Base-by-base conservation (phyloP, 2,329 filamentous ascomycete species). In the Neodidymelliopsis sp. region DNA sequence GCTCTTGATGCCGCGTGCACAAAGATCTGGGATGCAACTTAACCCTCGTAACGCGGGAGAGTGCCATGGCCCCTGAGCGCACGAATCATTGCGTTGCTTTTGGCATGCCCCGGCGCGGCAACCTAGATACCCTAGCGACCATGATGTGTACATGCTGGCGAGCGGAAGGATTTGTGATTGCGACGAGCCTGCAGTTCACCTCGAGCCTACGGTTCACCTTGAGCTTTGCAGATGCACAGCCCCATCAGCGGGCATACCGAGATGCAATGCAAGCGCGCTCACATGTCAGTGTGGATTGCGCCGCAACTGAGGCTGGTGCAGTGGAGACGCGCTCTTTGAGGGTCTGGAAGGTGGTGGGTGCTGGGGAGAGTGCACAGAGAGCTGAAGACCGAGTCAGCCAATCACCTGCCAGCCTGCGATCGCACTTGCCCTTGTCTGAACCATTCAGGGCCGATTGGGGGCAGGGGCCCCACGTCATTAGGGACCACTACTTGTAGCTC, bases 381-480 rank as follows among this genome's bases (percentile, higher is more conserved):
- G 48, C 51, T 51, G 49, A 42, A 49, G 20, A 16, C 18, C 12
- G 18, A 12, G 28, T 48, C 20, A 39, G 25, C 49, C 49, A 39
- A 53, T 47, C 44, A 36, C n/a, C 2, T 16, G 34, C 27, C 39
- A 34, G 45, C 37, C 24, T 39, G 13, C 41, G 40, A 45, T 49
- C 36, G 27, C 33, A 20, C 45, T 45, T 45, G 31, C 40, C 50
- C 25, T 49, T 41, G 39, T 46, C 31, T 38, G 42, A 52, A 38
- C 36, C 42, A 34, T 24, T 40, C 27, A 49, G 53, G 51, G 15
- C 56, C 58, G 56, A 57, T 43, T 49, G 28, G 36, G 31, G 37
- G 48, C 42, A 52, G 51, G 46, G 54, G 39, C 50, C 52, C 51
- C 56, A 58, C 58, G 58, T 61, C 58, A 60, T 52, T 34, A 20